Evolutionary conservation across 2,329 filamentous ascomycete species (phyloP), one percentile per base, ranked within the genome.

Genomic region (Didymella pinodella): DNA sequence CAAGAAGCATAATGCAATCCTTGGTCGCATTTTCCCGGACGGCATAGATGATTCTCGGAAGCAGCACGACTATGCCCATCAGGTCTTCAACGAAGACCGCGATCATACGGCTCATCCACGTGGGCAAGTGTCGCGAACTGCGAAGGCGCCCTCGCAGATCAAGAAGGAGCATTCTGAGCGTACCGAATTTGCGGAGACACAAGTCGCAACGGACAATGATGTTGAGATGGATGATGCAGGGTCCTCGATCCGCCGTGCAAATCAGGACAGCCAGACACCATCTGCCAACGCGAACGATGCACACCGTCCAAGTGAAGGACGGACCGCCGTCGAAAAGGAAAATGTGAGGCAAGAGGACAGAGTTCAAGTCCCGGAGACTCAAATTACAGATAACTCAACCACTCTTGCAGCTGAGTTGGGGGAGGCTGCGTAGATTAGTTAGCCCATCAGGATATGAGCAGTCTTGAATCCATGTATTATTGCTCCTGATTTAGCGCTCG

Each of bases 21-120:
- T 78, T 68, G 68, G 68, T 25, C 73, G 73, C 54, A 77, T 78
- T 53, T 78, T 78, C 31, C 76, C 76, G 1, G 63, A 67, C 7
- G 76, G 76, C 14, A 41, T 78, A 0, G 71, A 77, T 10, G 68
- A 70, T 41, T 69, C 71, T 10, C 66, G 68, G 25, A 71, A 66
- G 50, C 65, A 74, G 40, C 68, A 74, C 41, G 73, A 77, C 48
- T 74, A 75, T 34, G 65, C 69, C 20, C 66, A 67, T 18, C 70
- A 74, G 36, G 67, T 75, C 3, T 75, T 76, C 57, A 70, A 71
- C 53, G 67, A 74, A 22, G 65, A 69, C 41, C 57, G 47, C 16
- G 67, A 69, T 14, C 71, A 75, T 22, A 68, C 65, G 2, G 66
- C 67, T 1, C 71, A 73, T 28, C 56, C 67, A 28, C 64, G 65